These are phyloP conservation scores for Hansenula lynferdii DNA, from an alignment of 1,139 yeast genomes.

Conservation along the genomic window DNA sequence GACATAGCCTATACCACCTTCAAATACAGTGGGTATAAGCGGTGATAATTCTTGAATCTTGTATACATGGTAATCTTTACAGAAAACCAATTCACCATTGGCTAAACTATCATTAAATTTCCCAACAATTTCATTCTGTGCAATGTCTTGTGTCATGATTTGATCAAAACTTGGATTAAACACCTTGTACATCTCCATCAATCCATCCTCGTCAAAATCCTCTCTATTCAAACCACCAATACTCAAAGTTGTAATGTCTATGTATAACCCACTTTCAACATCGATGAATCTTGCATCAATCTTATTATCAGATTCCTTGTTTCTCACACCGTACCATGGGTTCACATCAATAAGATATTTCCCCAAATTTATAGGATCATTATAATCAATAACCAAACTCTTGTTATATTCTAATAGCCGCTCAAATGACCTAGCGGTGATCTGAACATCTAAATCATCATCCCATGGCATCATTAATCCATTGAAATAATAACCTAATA, in stretches of 20 bases:
- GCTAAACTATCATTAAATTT: constrained; percentile 7
- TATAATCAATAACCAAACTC: constrained; percentile 41
- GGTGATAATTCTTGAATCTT: constrained; percentile 40
- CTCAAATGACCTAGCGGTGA: constrained; percentile 39
- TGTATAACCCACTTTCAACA: constrained; percentile 47
- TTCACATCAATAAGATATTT: constrained; percentile 48
- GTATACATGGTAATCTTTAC: constrained; percentile 49
- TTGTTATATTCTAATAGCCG: constrained; percentile 37
- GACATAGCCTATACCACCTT: constrained; percentile 42
- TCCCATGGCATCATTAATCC: constrained; percentile 62
- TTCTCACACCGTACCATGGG: constrained; percentile 32
- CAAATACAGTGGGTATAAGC: constrained; percentile 40
- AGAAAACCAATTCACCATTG: constrained; percentile 31
- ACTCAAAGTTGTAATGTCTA: constrained; percentile 47
- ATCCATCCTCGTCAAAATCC: constrained; percentile 21
- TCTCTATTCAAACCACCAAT: constrained; percentile 12
- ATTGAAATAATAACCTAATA: constrained; percentile 59
- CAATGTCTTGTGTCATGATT: constrained; percentile 22
- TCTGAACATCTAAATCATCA: constrained; percentile 53
- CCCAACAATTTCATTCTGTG: not conserved
- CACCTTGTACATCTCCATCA: constrained; percentile 27
- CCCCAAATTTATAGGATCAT: constrained; percentile 38
- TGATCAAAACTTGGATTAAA: constrained; percentile 35
- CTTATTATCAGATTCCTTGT: constrained; percentile 37
- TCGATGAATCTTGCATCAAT: constrained; percentile 63